Evolutionary conservation across 164 flowering plant genomes (phyloP).

Genomic region (Vitis vinifera): DNA sequence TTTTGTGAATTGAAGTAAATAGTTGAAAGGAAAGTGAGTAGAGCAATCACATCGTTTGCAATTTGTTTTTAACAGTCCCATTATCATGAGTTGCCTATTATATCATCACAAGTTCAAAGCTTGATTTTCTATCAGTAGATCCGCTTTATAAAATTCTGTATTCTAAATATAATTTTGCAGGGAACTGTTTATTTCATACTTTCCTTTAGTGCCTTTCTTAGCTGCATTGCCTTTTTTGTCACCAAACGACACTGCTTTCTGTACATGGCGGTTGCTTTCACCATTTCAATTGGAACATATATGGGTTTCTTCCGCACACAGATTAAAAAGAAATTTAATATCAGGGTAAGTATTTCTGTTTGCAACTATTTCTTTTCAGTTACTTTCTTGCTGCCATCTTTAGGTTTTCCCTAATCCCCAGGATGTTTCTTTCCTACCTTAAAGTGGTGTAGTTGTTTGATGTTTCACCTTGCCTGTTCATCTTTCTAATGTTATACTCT

Average conservation of each 20-base stretch:
- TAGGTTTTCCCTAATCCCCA: background rate
- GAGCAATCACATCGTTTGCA: background rate
- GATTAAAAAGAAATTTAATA: conserved; percentile 79
- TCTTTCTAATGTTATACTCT: background rate
- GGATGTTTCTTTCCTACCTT: background rate
- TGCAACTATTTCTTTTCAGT: background rate
- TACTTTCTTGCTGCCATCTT: background rate
- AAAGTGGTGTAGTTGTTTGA: background rate
- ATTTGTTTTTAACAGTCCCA: too few species aligned
- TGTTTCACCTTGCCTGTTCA: background rate
- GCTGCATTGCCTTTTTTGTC: conserved; percentile 49
- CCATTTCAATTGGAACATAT: conserved; percentile 53
- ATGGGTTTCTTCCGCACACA: conserved; percentile 65
- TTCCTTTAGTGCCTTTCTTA: conserved; percentile 40
- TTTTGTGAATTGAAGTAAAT: background rate
- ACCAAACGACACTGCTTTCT: conserved; percentile 58
- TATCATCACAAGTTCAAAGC: background rate
- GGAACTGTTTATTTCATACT: conserved; percentile 55
- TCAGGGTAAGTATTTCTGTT: conserved; percentile 47
- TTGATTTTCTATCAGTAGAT: background rate
- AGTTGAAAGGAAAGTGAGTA: background rate
- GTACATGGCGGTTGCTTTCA: conserved; percentile 59
- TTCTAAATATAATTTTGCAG: conserved; percentile 41
- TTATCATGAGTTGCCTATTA: background rate
- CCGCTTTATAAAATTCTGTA: background rate